Conservation (phyloP, 352 stramenopile genomes). For the Phytophthora aleatoria region DNA sequence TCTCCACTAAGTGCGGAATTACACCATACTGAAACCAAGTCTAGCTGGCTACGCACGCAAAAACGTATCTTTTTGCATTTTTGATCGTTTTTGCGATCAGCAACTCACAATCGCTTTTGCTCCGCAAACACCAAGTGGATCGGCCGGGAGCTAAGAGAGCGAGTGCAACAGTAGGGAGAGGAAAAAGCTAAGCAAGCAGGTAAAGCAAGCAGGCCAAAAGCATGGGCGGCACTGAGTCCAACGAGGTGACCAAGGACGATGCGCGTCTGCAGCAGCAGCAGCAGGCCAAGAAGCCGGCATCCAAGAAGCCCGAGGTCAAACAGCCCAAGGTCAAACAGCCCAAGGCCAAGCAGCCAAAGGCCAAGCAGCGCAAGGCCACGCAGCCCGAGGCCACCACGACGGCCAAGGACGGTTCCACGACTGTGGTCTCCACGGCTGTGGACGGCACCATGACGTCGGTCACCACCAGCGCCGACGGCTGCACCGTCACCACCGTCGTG, state of each 20-base stretch:
- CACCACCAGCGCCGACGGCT: conserved; percentile 39
- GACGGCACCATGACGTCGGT: conserved; percentile 34
- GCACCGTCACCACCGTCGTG: conserved; percentile 32
- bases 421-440: conserved; percentile 17
- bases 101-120: conserved; percentile 34
- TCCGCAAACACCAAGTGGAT: conserved; percentile 19
- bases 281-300: conserved; percentile 16
- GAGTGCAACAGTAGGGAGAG: conserved; percentile 6
- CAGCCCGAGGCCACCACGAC: conserved; percentile 2
- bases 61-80: conserved; percentile 24
- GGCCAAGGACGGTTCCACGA: conserved; percentile 20
- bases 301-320: conserved; percentile 16
- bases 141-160: conserved; percentile 5
- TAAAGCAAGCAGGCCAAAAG: conserved; percentile 6
- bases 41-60: conserved; percentile 1
- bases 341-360: conserved; percentile 11
- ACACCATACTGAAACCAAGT: conserved; percentile 11
- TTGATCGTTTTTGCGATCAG: not conserved
- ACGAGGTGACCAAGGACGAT: conserved; percentile 32
- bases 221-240: conserved; percentile 41
- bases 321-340: conserved; percentile 13
- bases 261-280: conserved; percentile 27
- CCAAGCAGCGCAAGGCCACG: conserved; percentile 14
- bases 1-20: conserved; percentile 8
- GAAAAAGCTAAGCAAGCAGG: not conserved